Percentiles rank a stretch among this genome's conserved stretches.
These are phyloP conservation scores for Aspergillus indologenus DNA, from an alignment of 495 filamentous ascomycete species.

Conservation along the genomic window DNA sequence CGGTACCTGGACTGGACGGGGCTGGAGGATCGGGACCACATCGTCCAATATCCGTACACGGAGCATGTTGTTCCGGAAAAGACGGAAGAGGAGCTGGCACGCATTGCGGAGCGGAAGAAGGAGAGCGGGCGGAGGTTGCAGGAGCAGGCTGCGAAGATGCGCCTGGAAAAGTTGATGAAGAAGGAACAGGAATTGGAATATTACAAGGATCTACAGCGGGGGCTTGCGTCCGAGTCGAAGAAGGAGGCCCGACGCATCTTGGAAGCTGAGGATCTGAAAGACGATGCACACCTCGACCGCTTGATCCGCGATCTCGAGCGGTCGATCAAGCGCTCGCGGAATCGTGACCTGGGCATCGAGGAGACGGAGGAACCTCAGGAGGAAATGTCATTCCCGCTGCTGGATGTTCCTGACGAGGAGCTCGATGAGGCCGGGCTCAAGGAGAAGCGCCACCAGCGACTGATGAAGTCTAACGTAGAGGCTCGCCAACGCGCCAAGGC, in stretches of 20 bases:
- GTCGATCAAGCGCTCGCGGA: conserved; percentile 79
- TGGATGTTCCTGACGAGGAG: conserved; percentile 87
- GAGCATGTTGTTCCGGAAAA: conserved; percentile 88
- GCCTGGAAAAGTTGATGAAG: conserved; percentile 86
- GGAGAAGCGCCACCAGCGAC: conserved; percentile 83
- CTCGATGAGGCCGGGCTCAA: conserved; percentile 88
- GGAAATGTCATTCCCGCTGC: conserved; percentile 76
- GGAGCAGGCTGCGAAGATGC: conserved; percentile 95
- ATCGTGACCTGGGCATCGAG: conserved; percentile 85
- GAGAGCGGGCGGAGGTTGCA: conserved; percentile 89
- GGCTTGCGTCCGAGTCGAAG: conserved; percentile 68
- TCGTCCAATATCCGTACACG: conserved; percentile 90
- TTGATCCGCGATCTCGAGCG: conserved; percentile 84
- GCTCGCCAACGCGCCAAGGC: conserved; percentile 87
- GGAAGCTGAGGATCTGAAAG: conserved; percentile 86
- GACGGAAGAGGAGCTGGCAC: conserved; percentile 83
- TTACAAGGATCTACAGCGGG: conserved; percentile 74
- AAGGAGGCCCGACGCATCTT: conserved; percentile 83
- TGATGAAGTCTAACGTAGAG: conserved; percentile 92
- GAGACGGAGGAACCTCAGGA: conserved; percentile 72
- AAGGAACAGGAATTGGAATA: conserved; percentile 96
- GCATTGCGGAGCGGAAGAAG: conserved; percentile 85
- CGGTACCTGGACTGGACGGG: conserved; percentile 81
- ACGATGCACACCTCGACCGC: conserved; percentile 77
- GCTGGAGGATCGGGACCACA: conserved; percentile 79